Conservation (phyloP, 1,139 yeast species). For the Debaryomycetaceae sp. region DNA sequence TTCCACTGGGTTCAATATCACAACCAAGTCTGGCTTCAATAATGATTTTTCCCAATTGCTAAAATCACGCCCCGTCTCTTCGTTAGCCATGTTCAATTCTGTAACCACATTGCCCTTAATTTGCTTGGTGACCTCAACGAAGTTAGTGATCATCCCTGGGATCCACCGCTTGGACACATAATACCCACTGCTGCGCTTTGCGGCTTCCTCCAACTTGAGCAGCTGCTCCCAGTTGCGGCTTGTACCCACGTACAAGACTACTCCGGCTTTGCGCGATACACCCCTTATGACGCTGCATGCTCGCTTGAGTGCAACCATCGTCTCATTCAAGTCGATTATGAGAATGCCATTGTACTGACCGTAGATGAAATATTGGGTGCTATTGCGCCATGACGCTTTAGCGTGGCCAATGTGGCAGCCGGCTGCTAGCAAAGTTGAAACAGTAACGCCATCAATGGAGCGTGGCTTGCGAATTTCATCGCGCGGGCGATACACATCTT, state of each 20-base stretch:
- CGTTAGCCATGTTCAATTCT: conserved; percentile 29
- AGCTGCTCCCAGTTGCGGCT: conserved; percentile 58
- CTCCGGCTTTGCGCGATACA: conserved; percentile 75
- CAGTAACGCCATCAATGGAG: conserved; percentile 43
- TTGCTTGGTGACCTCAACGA: conserved; percentile 65
- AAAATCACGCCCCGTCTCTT: conserved; percentile 47
- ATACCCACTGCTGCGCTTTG: conserved; percentile 66
- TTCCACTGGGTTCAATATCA: conserved; percentile 80
- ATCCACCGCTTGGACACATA: conserved; percentile 84
- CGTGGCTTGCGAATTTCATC: conserved; percentile 53
- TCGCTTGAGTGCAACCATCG: conserved; percentile 61
- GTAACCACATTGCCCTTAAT: conserved; percentile 51
- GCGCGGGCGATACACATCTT: conserved; percentile 60
- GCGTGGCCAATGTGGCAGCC: conserved; percentile 95
- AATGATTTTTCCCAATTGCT: conserved; percentile 26
- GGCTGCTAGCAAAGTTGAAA: conserved; percentile 70
- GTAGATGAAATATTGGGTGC: conserved; percentile 76
- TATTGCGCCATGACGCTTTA: conserved; percentile 67
- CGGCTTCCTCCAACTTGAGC: conserved; percentile 68
- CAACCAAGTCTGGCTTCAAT: conserved; percentile 81
- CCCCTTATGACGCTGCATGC: conserved; percentile 76
- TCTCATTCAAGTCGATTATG: conserved; percentile 79
- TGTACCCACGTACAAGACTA: conserved; percentile 78
- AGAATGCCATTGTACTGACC: conserved; percentile 87
- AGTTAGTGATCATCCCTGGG: conserved; percentile 89